Evolutionary conservation across 1,284 basidiomycete genomes (phyloP).

Genomic region (Malassezia cuniculi): DNA sequence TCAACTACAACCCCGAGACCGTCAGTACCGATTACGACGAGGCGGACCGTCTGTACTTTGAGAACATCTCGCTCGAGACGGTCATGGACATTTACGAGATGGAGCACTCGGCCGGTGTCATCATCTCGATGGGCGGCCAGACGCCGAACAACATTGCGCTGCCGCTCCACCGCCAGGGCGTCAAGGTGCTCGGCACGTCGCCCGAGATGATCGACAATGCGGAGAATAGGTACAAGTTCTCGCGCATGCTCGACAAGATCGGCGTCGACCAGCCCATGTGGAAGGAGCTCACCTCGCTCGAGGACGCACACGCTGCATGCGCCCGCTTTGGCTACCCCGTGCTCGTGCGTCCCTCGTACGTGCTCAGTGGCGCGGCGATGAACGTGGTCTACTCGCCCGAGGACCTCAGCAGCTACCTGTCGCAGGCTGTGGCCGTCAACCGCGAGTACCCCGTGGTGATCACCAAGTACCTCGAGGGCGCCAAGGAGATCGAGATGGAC

Average conservation of each 20-base stretch:
- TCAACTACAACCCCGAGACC: constrained; percentile 99
- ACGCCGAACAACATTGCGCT: constrained; percentile 97
- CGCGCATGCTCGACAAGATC: constrained; percentile 88
- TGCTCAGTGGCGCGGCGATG: constrained; percentile 96
- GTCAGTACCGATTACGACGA: constrained; percentile 99
- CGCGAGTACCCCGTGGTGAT: constrained; percentile 96
- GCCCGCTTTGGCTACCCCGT: constrained; percentile 65
- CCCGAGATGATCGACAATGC: constrained; percentile 99
- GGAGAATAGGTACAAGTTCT: constrained; percentile 99
- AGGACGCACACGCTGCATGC: constrained; percentile 57
- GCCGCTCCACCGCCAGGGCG: constrained; percentile 81
- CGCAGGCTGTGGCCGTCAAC: constrained; percentile 90
- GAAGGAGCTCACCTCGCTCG: constrained; percentile 88
- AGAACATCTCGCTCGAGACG: constrained; percentile 92
- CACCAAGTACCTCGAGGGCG: constrained; percentile 96
- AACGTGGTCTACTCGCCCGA: constrained; percentile 91
- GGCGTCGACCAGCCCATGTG: constrained; percentile 92
- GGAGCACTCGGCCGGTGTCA: constrained; percentile 77
- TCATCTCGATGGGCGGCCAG: constrained; percentile 95
- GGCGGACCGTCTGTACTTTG: constrained; percentile 93
- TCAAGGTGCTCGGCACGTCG: constrained; percentile 94
- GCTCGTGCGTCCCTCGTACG: constrained; percentile 91
- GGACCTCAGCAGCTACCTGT: constrained; percentile 79
- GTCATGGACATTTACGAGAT: constrained; percentile 93
- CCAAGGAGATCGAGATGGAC: constrained; percentile 99